Evolutionary conservation across 1,284 basidiomycete genomes (phyloP).

Genomic region (Amylostereum chailletii): DNA sequence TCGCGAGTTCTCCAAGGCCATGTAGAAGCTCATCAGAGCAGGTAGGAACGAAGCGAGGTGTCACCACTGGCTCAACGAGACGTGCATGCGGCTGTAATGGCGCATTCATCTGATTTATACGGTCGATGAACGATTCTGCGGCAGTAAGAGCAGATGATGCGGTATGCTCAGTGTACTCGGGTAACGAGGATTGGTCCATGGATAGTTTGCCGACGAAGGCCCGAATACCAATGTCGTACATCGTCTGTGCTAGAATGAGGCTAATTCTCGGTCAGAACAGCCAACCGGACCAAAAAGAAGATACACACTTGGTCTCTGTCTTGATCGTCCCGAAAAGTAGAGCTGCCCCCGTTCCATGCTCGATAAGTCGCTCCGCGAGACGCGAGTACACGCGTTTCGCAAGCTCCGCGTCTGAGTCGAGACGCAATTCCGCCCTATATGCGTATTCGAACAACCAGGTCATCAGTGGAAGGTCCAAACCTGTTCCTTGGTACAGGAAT

Average conservation of each 20-base stretch:
- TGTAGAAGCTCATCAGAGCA: conserved; percentile 60
- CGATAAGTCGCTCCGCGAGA: conserved; percentile 53
- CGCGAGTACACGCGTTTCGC: conserved; percentile 58
- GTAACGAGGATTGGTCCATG: conserved; percentile 73
- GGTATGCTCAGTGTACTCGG: conserved; percentile 62
- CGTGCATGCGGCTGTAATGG: conserved; percentile 33
- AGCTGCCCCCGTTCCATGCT: conserved; percentile 70
- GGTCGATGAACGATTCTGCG: conserved; percentile 46
- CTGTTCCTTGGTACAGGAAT: conserved; percentile 79
- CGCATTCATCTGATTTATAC: conserved; percentile 33
- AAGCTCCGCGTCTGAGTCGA: conserved; percentile 55
- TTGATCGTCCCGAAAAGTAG: conserved; percentile 78
- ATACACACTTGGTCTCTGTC: conserved; percentile 64
- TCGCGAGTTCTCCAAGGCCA: conserved; percentile 49
- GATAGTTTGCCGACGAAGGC: conserved; percentile 80
- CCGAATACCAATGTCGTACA: conserved; percentile 65
- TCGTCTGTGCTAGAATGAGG: conserved; percentile 64
- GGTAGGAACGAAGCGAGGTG: conserved; percentile 77
- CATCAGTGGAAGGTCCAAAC: conserved; percentile 77
- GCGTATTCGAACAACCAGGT: conserved; percentile 75
- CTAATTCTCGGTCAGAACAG: conserved; percentile 25
- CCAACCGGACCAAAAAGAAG: not conserved
- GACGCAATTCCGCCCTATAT: conserved; percentile 67
- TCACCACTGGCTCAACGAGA: conserved; percentile 71
- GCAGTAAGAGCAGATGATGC: conserved; percentile 38